Percentiles rank a stretch among this genome's conserved stretches.
phyloP scores from a whole-genome alignment of 306 rosid genomes.

The Gleditsia sinensis region DNA sequence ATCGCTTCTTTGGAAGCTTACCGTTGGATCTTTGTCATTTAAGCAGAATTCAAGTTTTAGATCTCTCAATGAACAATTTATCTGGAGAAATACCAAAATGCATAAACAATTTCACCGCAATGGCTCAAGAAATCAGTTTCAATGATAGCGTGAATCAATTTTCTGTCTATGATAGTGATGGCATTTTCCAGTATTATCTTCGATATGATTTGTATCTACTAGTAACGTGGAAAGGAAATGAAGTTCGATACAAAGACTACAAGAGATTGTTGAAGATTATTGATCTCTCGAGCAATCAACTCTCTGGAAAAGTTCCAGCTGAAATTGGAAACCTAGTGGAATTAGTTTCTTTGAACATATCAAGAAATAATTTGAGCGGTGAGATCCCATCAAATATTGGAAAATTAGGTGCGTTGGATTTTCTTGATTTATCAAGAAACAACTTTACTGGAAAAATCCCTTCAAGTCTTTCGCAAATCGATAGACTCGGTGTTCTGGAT shows the following conservation, averaged over 20 bases:
- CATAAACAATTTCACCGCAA: not conserved
- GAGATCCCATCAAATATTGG: not conserved
- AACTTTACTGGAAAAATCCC: too few species aligned
- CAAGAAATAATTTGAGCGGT: not conserved
- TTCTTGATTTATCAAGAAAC: too few species aligned
- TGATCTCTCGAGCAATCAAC: conserved; percentile 10
- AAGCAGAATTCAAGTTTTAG: not conserved
- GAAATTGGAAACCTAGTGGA: not conserved
- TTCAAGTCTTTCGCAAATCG: too few species aligned
- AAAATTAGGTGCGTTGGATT: too few species aligned
- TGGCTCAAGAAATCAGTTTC: not conserved
- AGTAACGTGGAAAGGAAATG: not conserved
- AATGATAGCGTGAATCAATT: too few species aligned
- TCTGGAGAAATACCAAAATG: conserved; percentile 3
- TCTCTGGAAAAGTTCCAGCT: not conserved
- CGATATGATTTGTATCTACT: too few species aligned
- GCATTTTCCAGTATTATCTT: too few species aligned
- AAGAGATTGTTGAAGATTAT: not conserved
- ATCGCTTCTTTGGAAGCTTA: not conserved
- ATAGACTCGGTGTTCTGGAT: too few species aligned
- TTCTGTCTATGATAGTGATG: too few species aligned
- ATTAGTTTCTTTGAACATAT: not conserved
- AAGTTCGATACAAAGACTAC: too few species aligned
- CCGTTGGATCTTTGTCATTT: not conserved
- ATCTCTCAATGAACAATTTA: not conserved